Percentiles rank a stretch among this genome's conserved stretches.
Evolutionary conservation across 2,329 filamentous ascomycete species (phyloP).

Genomic region (Arachnomyces sp.): DNA sequence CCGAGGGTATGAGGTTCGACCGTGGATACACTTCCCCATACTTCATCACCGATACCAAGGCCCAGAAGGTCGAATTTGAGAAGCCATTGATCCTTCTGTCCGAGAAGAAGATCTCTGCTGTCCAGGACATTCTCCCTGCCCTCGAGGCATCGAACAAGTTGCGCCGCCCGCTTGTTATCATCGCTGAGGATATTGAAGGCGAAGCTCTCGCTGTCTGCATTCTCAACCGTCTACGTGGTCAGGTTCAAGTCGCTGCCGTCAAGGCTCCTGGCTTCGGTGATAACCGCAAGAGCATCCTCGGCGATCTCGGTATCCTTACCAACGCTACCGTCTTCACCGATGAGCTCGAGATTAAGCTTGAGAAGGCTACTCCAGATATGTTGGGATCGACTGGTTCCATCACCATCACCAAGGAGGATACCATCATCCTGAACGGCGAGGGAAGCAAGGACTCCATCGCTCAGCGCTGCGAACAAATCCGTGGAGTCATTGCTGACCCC

Average conservation of each 20-base stretch:
- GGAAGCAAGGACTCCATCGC: conserved; percentile 88
- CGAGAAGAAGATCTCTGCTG: conserved; percentile 99
- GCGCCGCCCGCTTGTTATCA: conserved; percentile 93
- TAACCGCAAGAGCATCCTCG: conserved; percentile 99
- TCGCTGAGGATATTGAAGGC: conserved; percentile 97
- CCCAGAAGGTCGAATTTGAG: conserved; percentile 99
- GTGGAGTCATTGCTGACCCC: conserved; percentile 88
- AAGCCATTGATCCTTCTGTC: conserved; percentile 97
- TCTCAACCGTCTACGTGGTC: conserved; percentile 98
- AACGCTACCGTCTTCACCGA: conserved; percentile 97
- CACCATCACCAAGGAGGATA: conserved; percentile 99
- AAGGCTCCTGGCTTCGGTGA: conserved; percentile 99
- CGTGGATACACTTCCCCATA: conserved; percentile 97
- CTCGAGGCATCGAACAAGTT: conserved; percentile 94
- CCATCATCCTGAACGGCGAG: conserved; percentile 94
- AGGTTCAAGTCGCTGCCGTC: conserved; percentile 96
- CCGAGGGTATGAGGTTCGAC: conserved; percentile 99
- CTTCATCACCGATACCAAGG: conserved; percentile 99
- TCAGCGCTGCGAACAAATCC: conserved; percentile 98
- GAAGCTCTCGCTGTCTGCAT: conserved; percentile 98
- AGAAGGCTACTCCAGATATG: conserved; percentile 94
- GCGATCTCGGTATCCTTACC: conserved; percentile 89
- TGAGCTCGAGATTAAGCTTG: conserved; percentile 97
- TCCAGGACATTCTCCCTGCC: conserved; percentile 96
- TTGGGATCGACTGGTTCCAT: conserved; percentile 95